Evolutionary conservation across 768 basidiomycete genomes (phyloP).

Genomic region (Cystobasidium ongulense): DNA sequence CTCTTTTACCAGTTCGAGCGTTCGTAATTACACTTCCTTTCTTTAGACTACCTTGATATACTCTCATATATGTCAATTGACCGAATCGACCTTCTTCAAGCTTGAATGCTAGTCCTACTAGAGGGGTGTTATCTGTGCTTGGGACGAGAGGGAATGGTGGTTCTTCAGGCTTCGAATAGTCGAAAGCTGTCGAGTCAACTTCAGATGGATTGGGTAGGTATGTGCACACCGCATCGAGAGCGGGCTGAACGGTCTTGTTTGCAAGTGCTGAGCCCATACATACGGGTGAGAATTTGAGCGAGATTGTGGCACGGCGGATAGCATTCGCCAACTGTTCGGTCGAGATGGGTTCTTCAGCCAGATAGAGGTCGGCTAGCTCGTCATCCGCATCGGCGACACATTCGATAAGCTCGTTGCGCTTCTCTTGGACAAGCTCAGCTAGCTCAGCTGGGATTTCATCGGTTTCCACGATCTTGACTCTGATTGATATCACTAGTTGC

Average conservation of each 20-base stretch:
- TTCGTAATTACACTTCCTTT: constrained; percentile 79
- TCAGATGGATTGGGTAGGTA: constrained; percentile 88
- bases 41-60: constrained; percentile 90
- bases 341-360: constrained; percentile 71
- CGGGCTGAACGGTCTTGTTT: constrained; percentile 87
- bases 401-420: constrained; percentile 85
- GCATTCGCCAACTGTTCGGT: constrained; percentile 68
- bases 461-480: constrained; percentile 66
- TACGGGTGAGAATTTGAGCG: constrained; percentile 87
- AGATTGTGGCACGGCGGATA: constrained; percentile 78
- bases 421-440: constrained; percentile 64
- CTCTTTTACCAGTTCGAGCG: constrained; percentile 87
- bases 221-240: constrained; percentile 89
- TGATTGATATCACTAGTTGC: constrained; percentile 42
- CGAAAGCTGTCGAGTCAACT: constrained; percentile 67
- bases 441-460: constrained; percentile 79
- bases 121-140: constrained; percentile 66
- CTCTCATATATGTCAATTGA: constrained; percentile 94
- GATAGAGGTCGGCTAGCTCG: constrained; percentile 77
- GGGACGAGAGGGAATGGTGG: constrained; percentile 64
- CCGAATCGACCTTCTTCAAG: constrained; percentile 95
- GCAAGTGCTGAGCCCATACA: constrained; percentile 95
- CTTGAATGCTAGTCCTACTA: constrained; percentile 95
- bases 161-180: constrained; percentile 57
- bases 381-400: constrained; percentile 95